phyloP scores from a whole-genome alignment of 108 stramenopile species.

The Stephanodiscus triporus region DNA sequence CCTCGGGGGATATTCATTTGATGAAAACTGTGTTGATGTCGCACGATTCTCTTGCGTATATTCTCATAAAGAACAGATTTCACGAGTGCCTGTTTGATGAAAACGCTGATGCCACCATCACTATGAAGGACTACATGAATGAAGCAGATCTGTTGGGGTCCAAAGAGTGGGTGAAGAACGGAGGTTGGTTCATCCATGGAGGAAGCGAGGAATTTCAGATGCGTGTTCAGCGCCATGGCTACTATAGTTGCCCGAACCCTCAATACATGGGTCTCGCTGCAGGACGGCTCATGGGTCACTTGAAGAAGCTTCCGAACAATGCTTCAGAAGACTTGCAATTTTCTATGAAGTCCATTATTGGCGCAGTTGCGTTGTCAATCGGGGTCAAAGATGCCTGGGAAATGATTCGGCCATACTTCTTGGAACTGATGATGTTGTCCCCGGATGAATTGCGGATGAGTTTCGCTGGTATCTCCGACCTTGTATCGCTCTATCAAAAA shows the following conservation, averaged over 20 bases:
- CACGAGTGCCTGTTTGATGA: slow-evolving; percentile 56
- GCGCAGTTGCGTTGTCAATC: slow-evolving; percentile 54
- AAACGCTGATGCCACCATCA: slow-evolving; percentile 18
- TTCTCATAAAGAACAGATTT: slow-evolving; percentile 53
- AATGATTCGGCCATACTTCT: slow-evolving; percentile 45
- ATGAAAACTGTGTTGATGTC: slow-evolving; percentile 26
- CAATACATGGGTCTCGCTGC: slow-evolving; percentile 56
- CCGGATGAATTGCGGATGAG: slow-evolving; percentile 46
- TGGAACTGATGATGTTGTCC: slow-evolving; percentile 53
- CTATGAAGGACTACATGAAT: slow-evolving; percentile 22
- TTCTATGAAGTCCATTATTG: slow-evolving; percentile 61
- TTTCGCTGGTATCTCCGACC: slow-evolving; percentile 17
- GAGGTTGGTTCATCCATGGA: slow-evolving; percentile 42
- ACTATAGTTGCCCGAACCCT: slow-evolving; percentile 2
- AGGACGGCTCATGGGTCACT: slow-evolving; percentile 54
- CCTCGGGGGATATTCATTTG: slow-evolving; percentile 54
- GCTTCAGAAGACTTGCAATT: slow-evolving; percentile 53
- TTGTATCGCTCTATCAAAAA: slow-evolving; percentile 5
- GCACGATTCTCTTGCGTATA: slow-evolving; percentile 60
- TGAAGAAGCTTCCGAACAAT: slow-evolving; percentile 34
- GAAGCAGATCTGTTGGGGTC: slow-evolving; percentile 41
- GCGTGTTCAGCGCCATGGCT: slow-evolving; percentile 8
- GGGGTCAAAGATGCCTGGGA: slow-evolving; percentile 57
- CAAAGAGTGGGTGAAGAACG: slow-evolving; percentile 34
- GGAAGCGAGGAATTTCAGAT: slow-evolving; percentile 39